Evolutionary conservation across 306 rosid genomes (phyloP).

Genomic region (Vigna unguiculata): DNA sequence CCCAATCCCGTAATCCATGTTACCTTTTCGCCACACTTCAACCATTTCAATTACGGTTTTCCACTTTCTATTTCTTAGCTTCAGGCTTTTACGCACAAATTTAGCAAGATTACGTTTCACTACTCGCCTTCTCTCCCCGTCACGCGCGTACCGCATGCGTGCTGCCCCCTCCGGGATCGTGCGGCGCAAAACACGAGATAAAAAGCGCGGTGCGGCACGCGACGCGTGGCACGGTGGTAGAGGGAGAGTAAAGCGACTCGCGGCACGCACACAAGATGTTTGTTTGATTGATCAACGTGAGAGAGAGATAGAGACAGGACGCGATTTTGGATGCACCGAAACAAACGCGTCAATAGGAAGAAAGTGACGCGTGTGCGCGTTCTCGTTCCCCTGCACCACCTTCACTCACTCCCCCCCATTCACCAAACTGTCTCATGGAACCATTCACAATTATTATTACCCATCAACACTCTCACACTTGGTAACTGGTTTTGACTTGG

Average conservation of each 20-base stretch:
- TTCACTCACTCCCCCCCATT: slow-evolving; percentile 36
- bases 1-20: slow-evolving; percentile 16
- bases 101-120: background rate
- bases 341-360: slow-evolving; percentile 57
- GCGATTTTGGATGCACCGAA: slow-evolving; percentile 48
- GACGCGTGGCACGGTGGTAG: background rate
- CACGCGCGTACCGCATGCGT: slow-evolving; percentile 11
- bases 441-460: slow-evolving; percentile 16
- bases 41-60: slow-evolving; percentile 1
- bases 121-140: background rate
- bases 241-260: slow-evolving; percentile 6
- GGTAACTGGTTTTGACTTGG: background rate
- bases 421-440: slow-evolving; percentile 46
- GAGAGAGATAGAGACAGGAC: slow-evolving; percentile 29
- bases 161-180: background rate
- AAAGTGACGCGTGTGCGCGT: slow-evolving; percentile 46
- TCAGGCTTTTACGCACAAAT: background rate
- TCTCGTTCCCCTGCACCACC: background rate
- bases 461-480: background rate
- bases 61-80: background rate
- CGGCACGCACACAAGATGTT: background rate
- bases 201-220: rapidly evolving
- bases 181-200: background rate
- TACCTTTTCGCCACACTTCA: slow-evolving; percentile 2
- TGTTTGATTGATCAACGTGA: slow-evolving; percentile 1